A percentile compares a stretch with the other conserved stretches of the same genome.
These are phyloP conservation scores for Amaranthus tricolor DNA, from an alignment of 179 eudicot genomes.

Conservation along the genomic window DNA sequence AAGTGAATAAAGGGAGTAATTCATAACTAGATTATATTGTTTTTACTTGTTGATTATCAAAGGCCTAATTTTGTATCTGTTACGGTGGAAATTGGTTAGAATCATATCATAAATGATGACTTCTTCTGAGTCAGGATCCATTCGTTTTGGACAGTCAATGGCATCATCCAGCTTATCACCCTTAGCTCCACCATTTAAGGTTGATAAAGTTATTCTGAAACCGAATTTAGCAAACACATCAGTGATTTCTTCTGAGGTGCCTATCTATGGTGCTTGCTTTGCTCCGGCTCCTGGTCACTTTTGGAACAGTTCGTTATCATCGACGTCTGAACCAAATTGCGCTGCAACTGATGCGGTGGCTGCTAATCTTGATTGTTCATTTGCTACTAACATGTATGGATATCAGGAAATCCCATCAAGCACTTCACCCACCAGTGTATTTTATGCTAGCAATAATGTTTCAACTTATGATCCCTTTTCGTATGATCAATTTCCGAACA, in stretches of 20 bases:
- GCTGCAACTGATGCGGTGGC: slow-evolving; percentile 40
- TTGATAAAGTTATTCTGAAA: slow-evolving; percentile 53
- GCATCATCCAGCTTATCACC: slow-evolving; percentile 76
- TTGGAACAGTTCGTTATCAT: slow-evolving; percentile 49
- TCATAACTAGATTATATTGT: too few species aligned
- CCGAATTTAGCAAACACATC: slow-evolving; percentile 48
- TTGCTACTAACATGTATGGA: slow-evolving; percentile 32
- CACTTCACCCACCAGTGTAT: slow-evolving; percentile 31
- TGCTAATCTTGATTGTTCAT: slow-evolving; percentile 22
- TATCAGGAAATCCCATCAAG: slow-evolving; percentile 35
- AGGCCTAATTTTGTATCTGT: too few species aligned
- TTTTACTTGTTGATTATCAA: too few species aligned
- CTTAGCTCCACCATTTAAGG: slow-evolving; percentile 82
- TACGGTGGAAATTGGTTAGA: too few species aligned
- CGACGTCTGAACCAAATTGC: slow-evolving; percentile 38
- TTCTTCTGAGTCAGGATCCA: slow-evolving; percentile 43
- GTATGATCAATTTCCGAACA: slow-evolving; percentile 39
- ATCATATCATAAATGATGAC: slow-evolving; percentile 40
- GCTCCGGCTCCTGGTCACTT: slow-evolving; percentile 36
- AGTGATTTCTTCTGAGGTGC: slow-evolving; percentile 36
- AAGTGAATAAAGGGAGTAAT: too few species aligned
- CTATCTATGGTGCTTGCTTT: slow-evolving; percentile 33
- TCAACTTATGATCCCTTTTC: slow-evolving; percentile 33
- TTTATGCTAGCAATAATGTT: slow-evolving; percentile 25
- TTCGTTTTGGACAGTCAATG: slow-evolving; percentile 40